Conservation (phyloP, 2,329 filamentous ascomycete genomes). For the Ceratocystiopsis brevicomis region DNA sequence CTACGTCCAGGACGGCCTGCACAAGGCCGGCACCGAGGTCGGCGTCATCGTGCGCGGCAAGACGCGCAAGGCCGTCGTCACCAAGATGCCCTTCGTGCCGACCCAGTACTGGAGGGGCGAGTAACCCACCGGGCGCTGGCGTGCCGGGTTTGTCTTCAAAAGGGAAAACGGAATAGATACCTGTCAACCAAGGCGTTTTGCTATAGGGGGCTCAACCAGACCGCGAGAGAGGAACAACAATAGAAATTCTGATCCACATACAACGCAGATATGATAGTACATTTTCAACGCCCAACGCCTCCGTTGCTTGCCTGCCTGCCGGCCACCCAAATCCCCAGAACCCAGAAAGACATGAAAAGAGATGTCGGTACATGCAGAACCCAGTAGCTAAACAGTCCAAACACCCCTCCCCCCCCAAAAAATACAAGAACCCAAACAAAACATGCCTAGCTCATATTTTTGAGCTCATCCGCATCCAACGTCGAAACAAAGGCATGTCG, state of each 20-base stretch:
- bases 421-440: neutral
- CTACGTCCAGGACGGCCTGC: constrained; percentile 62
- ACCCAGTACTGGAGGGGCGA: constrained; percentile 51
- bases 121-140: neutral
- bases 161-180: neutral
- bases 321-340: neutral
- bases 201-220: no score
- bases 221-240: neutral
- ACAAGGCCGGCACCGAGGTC: constrained; percentile 71
- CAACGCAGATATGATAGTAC: no score
- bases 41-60: constrained; percentile 61
- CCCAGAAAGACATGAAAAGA: neutral
- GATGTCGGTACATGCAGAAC: neutral
- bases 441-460: constrained; percentile 15
- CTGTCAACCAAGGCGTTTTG: no score
- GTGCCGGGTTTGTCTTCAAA: neutral
- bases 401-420: neutral
- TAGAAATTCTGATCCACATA: neutral
- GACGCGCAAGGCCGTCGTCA: constrained; percentile 53
- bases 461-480: constrained; percentile 44
- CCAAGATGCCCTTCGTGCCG: constrained; percentile 77
- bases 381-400: neutral
- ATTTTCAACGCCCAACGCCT: neutral
- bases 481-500: constrained; percentile 63
- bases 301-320: neutral